Evolutionary conservation across 2,329 filamentous ascomycete genomes (phyloP).

Genomic region (Cladophialophora immunda): DNA sequence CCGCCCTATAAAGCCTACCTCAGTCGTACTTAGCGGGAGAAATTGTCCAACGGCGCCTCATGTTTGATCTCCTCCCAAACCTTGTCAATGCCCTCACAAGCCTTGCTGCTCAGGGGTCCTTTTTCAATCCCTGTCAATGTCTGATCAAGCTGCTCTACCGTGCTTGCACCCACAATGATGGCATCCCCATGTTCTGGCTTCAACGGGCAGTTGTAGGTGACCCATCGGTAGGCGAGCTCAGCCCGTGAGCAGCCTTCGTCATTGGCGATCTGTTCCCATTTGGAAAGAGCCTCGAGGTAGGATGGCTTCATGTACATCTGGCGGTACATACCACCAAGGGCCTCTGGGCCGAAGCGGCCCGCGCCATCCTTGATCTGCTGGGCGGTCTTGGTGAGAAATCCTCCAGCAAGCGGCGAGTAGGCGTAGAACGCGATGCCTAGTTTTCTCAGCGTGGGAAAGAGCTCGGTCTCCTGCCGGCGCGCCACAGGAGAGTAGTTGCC

Average conservation of each 20-base stretch:
- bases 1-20: neutral
- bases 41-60: slow-evolving; percentile 42
- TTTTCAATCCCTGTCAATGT: slow-evolving; percentile 42
- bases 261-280: slow-evolving; percentile 43
- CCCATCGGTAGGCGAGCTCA: slow-evolving; percentile 50
- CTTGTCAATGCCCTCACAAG: slow-evolving; percentile 40
- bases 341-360: slow-evolving; percentile 45
- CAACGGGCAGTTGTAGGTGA: slow-evolving; percentile 46
- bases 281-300: slow-evolving; percentile 44
- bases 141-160: slow-evolving; percentile 45
- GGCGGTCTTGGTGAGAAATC: slow-evolving; percentile 49
- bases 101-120: slow-evolving; percentile 45
- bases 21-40: slow-evolving; percentile 15
- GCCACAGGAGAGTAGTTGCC: slow-evolving; percentile 51
- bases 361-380: slow-evolving; percentile 43
- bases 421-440: slow-evolving; percentile 45
- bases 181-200: slow-evolving; percentile 43
- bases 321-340: slow-evolving; percentile 39
- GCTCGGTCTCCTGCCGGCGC: slow-evolving; percentile 46
- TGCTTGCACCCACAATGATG: slow-evolving; percentile 49
- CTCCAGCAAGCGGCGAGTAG: slow-evolving; percentile 45
- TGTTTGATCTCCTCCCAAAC: slow-evolving; percentile 45
- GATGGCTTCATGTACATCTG: slow-evolving; percentile 44
- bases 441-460: slow-evolving; percentile 49
- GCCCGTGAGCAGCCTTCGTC: slow-evolving; percentile 42